Conservation (phyloP, 345 rosid species). For the Populus simonii region DNA sequence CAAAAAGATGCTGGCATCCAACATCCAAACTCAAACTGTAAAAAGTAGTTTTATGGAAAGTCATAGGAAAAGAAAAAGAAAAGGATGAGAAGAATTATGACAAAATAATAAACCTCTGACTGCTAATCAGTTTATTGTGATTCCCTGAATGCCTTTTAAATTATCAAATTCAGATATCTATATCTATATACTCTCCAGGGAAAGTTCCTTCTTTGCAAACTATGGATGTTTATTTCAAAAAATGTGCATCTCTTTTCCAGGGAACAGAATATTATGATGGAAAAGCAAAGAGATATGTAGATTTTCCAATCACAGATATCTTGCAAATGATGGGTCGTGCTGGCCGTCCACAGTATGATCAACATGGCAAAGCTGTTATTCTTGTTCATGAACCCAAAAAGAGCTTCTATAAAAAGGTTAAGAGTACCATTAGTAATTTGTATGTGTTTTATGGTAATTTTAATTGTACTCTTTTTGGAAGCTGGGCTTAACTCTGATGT, state of each 20-base stretch:
- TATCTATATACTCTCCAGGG: not conserved
- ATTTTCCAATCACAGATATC: slow-evolving; percentile 93
- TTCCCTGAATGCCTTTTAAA: not conserved
- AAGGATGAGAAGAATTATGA: not conserved
- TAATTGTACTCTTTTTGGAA: slow-evolving; percentile 7
- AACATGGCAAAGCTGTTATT: slow-evolving; percentile 97
- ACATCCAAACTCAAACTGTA: not conserved
- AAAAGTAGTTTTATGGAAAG: not conserved
- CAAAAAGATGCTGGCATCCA: not conserved
- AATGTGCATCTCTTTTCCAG: slow-evolving; percentile 33
- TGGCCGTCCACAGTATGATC: slow-evolving; percentile 98
- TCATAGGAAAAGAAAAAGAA: not conserved
- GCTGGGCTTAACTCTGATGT: slow-evolving; percentile 16
- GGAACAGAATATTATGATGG: slow-evolving; percentile 97
- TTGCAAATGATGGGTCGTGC: slow-evolving; percentile 99
- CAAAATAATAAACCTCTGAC: not conserved
- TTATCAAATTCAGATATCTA: not conserved
- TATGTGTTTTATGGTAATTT: not conserved
- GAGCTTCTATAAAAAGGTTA: slow-evolving; percentile 94
- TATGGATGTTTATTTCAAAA: not conserved
- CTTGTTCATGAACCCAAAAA: slow-evolving; percentile 99
- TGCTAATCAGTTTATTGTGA: not conserved
- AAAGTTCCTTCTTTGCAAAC: not conserved
- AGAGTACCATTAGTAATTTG: not conserved
- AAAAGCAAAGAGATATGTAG: slow-evolving; percentile 92